Base-by-base conservation (phyloP, 2,329 filamentous ascomycete species). In the Ceratocystis diversiconidia region DNA sequence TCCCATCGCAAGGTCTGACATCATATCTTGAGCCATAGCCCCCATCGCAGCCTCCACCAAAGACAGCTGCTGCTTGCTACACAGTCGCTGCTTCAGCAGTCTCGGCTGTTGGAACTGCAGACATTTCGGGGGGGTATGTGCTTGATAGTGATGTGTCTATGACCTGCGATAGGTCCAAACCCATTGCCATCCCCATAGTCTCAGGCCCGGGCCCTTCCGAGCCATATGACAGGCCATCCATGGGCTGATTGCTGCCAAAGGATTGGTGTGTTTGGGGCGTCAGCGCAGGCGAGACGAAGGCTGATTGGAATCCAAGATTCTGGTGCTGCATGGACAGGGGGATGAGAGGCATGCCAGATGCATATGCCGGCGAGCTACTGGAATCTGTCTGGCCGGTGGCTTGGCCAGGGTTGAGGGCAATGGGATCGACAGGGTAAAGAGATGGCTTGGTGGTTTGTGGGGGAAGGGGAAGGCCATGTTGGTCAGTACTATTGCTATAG, bases 321-420 rank as follows among this genome's bases (percentile, higher is more conserved):
- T 36, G 28, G 28, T 59, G 55, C 55, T 59, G 55, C 55, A 36
- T 22, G 25, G 55, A 19, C 15, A 59, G 30, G 7, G 55, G 55
- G 3, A 59, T 28, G 12, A 59, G 12, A 8, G 55, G 55, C 55
- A 59, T 59, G 55, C 55, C 55, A n/a, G 55, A 28, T 2, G 55
- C 28, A 7, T 28, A 59, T 4, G 55, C 55, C 15, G 55, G 55
- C 15, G 55, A 59, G 55, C 55, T 59, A 30, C 28, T 36, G 7
- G 55, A 36, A 17, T 32, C 3, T 5, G 32, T 28, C 15, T 59
- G 55, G 7, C 61, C 63, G 61, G 72, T n/a, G 55, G 5, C 10
- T 10, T 59, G 28, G 28, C 52, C 32, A 28, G 30, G 15, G 55
- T n/a, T 36, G 28, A 25, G 55, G 15, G 50, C 19, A 25, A 25